Evolutionary conservation across 108 stramenopile species (phyloP), one percentile per base, ranked within the genome.

Genomic region (Cyclostephanos tholiformis): DNA sequence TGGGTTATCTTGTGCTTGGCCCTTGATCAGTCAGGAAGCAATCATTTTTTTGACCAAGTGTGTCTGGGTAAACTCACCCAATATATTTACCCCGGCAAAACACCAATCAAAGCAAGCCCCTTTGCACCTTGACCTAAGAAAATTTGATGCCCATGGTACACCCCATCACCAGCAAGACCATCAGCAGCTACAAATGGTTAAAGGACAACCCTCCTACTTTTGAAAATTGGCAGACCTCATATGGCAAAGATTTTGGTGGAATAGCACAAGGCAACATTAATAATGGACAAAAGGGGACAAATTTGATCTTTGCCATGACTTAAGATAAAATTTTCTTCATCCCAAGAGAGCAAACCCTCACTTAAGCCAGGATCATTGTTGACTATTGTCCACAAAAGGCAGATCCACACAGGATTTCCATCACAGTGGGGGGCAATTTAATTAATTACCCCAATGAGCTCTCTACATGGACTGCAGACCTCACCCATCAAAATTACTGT

Each of bases 391-490:
- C n/a, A n/a, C n/a, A n/a, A n/a, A n/a, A n/a, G n/a, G n/a, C n/a
- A 2, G n/a, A 50, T 50, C 49, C 49, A 50, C 16, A 50, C 49
- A 38, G 36, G 1, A 58, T 35, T 17, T 30, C 32, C 27, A 22
- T 77, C 29, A 86, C 82, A 0, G 79, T 73, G 5, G 85, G 82
- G 0, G 82, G 86, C 52, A 35, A 86, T 46, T 60, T 22, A 2
- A 57, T 86, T 52, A 36, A 75, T 2, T 82, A 72, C 65, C 58
- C 64, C 59, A 39, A 41, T 22, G 68, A 79, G 25, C 44, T 32
- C 36, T 44, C 62, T 50, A 79, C 86, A 16, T 61, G 67, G 38
- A 69, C 76, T 2, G 56, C 26, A 4, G 80, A 73, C 44, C n/a
- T 87, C 11, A 46, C 64, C 10, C 82, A 27, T 52, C 50, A 4